These are phyloP conservation scores for Eutrema heterophyllum DNA, from an alignment of 345 rosid genomes.

Conservation along the genomic window DNA sequence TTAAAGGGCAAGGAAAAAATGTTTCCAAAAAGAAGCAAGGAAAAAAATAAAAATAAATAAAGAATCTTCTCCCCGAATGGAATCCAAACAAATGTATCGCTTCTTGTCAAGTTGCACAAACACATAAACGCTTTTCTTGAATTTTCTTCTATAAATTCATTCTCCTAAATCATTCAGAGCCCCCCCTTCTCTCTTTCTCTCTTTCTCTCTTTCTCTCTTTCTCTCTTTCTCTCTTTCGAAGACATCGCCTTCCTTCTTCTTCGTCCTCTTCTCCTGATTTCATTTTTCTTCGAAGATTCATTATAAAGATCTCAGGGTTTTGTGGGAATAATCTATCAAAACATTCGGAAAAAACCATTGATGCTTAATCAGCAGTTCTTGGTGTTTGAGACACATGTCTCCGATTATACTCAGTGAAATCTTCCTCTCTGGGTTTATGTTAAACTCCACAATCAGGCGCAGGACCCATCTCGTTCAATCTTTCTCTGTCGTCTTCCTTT, in stretches of 20 bases:
- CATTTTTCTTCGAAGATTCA: neutral
- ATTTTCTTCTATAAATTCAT: conserved; percentile 44
- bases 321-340: neutral
- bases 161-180: conserved; percentile 2
- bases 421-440: conserved; percentile 74
- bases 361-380: conserved; percentile 65
- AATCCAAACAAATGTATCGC: conserved; percentile 19
- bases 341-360: conserved; percentile 26
- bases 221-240: conserved; percentile 4
- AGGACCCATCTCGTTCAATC: conserved; percentile 98
- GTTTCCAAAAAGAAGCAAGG: neutral
- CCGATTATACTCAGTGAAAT: conserved; percentile 78
- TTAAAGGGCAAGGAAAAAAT: neutral
- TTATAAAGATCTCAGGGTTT: neutral
- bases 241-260: neutral
- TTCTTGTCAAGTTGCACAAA: conserved; percentile 29
- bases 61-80: conserved; percentile 11
- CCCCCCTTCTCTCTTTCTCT: conserved; percentile 7
- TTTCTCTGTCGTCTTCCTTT: conserved; percentile 98
- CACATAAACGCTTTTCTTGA: conserved; percentile 18
- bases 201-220: neutral
- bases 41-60: neutral
- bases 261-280: conserved; percentile 23
- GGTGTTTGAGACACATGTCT: conserved; percentile 99
- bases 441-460: conserved; percentile 76